A percentile compares a stretch with the other conserved stretches of the same genome.
These are phyloP conservation scores for Hyaloscypha hepaticicola DNA, from an alignment of 495 filamentous ascomycete species.

Conservation along the genomic window DNA sequence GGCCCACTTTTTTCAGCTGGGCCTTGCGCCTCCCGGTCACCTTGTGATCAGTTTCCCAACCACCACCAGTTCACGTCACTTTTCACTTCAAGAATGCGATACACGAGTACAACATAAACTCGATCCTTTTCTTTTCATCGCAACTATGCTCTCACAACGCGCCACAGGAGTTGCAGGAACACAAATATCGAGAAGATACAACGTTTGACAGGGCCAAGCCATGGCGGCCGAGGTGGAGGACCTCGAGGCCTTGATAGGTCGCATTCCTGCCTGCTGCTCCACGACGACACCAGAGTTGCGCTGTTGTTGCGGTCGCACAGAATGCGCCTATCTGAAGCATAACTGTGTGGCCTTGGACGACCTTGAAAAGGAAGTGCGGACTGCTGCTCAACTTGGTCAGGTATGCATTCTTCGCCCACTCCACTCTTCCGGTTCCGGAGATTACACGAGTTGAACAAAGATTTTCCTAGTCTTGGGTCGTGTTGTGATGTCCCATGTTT, in stretches of 20 bases:
- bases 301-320: conserved; percentile 83
- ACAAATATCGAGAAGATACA: background rate
- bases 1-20: background rate
- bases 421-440: conserved; percentile 11
- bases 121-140: conserved; percentile 9
- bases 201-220: background rate
- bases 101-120: background rate
- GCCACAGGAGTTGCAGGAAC: conserved; percentile 8
- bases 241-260: conserved; percentile 27
- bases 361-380: conserved; percentile 82
- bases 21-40: background rate
- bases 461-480: background rate
- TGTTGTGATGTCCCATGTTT: background rate
- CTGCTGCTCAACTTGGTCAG: conserved; percentile 84
- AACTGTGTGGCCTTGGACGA: conserved; percentile 75
- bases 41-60: background rate
- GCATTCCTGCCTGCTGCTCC: conserved; percentile 23
- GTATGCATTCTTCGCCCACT: conserved; percentile 46
- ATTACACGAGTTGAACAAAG: background rate
- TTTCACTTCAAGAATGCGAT: background rate
- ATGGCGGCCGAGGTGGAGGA: conserved; percentile 2
- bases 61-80: conserved; percentile 2
- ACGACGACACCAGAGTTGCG: conserved; percentile 23
- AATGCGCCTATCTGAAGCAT: conserved; percentile 77
- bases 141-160: conserved; percentile 25